A percentile compares a stretch with the other conserved stretches of the same genome.
Evolutionary conservation across 106 monocot genomes (phyloP).

Genomic region (Allium sativum): DNA sequence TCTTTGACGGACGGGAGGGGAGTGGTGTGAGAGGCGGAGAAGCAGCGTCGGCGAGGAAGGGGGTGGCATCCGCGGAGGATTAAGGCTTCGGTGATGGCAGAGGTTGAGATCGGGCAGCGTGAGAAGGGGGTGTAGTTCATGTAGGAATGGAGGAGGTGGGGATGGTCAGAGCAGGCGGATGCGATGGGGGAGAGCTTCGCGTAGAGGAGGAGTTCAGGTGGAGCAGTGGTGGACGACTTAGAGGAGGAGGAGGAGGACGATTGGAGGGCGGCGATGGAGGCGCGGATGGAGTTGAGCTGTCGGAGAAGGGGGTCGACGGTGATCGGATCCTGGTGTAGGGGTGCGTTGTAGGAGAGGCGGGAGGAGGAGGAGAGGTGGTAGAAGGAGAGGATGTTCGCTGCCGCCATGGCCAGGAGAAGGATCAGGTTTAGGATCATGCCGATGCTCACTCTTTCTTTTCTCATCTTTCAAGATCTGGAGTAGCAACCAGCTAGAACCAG

Average conservation of each 20-base stretch:
- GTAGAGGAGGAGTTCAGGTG: constrained; percentile 63
- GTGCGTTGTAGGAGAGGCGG: constrained; percentile 1
- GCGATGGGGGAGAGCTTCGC: constrained; percentile 63
- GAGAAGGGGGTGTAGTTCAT: constrained; percentile 91
- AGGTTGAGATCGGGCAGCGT: constrained; percentile 57
- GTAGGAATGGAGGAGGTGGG: constrained; percentile 85
- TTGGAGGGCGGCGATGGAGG: constrained; percentile 36
- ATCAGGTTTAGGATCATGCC: constrained; percentile 58
- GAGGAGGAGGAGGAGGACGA: constrained; percentile 7
- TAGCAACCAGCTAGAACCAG: too few species aligned
- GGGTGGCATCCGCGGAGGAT: constrained; percentile 96
- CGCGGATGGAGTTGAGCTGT: constrained; percentile 43
- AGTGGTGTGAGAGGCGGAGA: constrained; percentile 31
- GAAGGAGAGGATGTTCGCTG: constrained; percentile 70
- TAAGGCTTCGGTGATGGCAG: constrained; percentile 57
- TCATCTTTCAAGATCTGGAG: neutral
- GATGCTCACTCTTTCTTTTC: constrained; percentile 29
- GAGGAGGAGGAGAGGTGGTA: constrained; percentile 68
- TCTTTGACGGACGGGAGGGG: constrained; percentile 2
- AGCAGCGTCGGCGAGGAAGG: constrained; percentile 98
- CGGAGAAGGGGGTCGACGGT: constrained; percentile 31
- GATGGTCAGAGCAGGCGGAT: constrained; percentile 82
- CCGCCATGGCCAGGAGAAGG: constrained; percentile 52
- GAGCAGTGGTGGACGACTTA: constrained; percentile 12
- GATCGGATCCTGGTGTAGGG: neutral